Evolutionary conservation across 1,139 yeast genomes (phyloP).

Genomic region (Geotrichum reessii): DNA sequence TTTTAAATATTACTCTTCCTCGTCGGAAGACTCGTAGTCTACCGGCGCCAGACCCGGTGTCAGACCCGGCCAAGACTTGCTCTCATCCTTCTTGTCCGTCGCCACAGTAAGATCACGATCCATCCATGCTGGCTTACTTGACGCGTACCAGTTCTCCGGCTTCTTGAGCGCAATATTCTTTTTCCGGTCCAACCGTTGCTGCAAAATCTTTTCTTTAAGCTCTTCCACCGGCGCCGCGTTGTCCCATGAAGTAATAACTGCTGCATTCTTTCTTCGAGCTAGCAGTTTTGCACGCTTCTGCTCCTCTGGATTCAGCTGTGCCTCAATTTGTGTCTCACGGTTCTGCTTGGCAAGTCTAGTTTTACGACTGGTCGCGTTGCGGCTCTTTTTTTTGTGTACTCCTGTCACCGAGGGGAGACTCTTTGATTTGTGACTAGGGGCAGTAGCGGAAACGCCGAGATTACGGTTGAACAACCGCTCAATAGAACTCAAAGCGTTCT

Average conservation of each 20-base stretch:
- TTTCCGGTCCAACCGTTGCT: constrained; percentile 14
- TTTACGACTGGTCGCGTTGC: constrained; percentile 14
- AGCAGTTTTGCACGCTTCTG: constrained; percentile 12
- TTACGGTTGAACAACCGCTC: constrained; percentile 24
- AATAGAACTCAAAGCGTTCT: constrained; percentile 14
- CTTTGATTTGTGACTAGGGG: constrained; percentile 8
- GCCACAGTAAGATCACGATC: constrained; percentile 18
- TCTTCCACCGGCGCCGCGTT: constrained; percentile 21
- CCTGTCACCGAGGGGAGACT: constrained; percentile 12
- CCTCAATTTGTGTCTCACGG: constrained; percentile 17
- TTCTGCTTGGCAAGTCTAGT: constrained; percentile 6
- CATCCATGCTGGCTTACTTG: constrained; percentile 15
- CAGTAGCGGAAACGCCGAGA: constrained; percentile 18
- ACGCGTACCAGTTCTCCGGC: constrained; percentile 16
- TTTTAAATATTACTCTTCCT: constrained; percentile 19
- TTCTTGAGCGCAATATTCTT: constrained; percentile 9
- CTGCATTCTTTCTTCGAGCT: constrained; percentile 20
- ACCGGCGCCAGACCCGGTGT: constrained; percentile 94
- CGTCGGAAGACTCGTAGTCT: constrained; percentile 45
- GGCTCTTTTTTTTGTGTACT: constrained; percentile 2
- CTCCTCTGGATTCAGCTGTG: constrained; percentile 20
- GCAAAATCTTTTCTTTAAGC: constrained; percentile 20
- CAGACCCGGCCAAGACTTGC: constrained; percentile 51
- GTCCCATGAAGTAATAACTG: constrained; percentile 22
- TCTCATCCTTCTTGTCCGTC: constrained; percentile 27